A percentile compares a stretch with the other conserved stretches of the same genome.
These are phyloP conservation scores for Rubroshorea leprosula DNA, from an alignment of 345 rosid genomes.

Conservation along the genomic window DNA sequence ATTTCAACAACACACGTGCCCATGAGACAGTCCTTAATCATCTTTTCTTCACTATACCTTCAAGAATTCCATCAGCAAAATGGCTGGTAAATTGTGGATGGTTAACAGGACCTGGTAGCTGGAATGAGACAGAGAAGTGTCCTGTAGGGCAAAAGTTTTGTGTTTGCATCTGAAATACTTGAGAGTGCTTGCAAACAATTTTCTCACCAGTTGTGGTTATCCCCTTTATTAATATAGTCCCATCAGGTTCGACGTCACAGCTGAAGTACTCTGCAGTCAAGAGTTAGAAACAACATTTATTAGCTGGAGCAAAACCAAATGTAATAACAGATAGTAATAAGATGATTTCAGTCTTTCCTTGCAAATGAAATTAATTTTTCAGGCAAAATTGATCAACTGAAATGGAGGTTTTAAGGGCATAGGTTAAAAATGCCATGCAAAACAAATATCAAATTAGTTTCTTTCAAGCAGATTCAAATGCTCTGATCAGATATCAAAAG, in stretches of 20 bases:
- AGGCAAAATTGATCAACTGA: too few species aligned
- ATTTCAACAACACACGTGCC: not conserved
- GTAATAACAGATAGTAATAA: not conserved
- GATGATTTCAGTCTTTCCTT: too few species aligned
- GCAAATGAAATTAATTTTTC: too few species aligned
- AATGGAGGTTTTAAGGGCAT: too few species aligned
- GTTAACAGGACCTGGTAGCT: conserved; percentile 78
- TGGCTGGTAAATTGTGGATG: conserved; percentile 34
- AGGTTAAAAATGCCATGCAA: too few species aligned
- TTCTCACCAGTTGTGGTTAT: conserved; percentile 69
- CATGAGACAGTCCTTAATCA: conserved; percentile 3
- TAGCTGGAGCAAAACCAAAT: not conserved
- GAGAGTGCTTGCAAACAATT: conserved; percentile 46
- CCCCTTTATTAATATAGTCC: conserved; percentile 59
- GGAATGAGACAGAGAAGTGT: conserved; percentile 54
- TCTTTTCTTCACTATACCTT: conserved; percentile 63
- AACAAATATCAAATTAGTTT: too few species aligned
- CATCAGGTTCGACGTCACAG: conserved; percentile 56
- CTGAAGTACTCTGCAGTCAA: conserved; percentile 57
- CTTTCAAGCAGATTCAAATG: too few species aligned
- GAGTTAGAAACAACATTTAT: conserved; percentile 14
- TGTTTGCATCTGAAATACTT: conserved; percentile 57
- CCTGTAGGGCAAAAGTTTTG: conserved; percentile 77
- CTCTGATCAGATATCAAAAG: too few species aligned
- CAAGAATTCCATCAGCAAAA: conserved; percentile 62